Conservation (phyloP, 192 early-diverging fungal genomes). For the Podila epicladia region DNA sequence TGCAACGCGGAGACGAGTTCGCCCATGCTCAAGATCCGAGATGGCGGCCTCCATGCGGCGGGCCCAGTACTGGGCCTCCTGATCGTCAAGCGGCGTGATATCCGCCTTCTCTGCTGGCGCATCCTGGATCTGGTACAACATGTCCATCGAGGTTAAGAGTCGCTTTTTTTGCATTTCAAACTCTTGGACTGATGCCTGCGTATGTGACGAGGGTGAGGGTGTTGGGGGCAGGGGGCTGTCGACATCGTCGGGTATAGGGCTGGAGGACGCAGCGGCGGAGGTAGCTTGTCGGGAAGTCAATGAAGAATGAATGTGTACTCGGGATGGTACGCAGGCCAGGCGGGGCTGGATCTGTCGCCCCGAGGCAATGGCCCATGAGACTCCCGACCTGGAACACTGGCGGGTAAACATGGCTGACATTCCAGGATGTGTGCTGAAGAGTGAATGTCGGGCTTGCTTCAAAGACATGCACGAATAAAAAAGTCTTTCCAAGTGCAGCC, state of each 20-base stretch:
- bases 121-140: conserved; percentile 46
- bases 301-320: too few species aligned
- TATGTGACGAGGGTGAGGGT: not conserved
- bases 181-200: not conserved
- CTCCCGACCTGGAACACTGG: not conserved
- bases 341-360: not conserved
- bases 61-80: conserved; percentile 43
- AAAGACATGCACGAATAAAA: too few species aligned
- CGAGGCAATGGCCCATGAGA: not conserved
- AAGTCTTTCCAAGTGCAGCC: too few species aligned
- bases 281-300: not conserved
- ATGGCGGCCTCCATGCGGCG: conserved; percentile 41
- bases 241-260: not conserved
- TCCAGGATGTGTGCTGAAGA: too few species aligned
- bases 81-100: conserved; percentile 31
- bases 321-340: not conserved
- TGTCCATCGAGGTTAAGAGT: conserved; percentile 39
- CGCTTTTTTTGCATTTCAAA: conserved; percentile 28
- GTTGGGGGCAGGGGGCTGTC: not conserved
- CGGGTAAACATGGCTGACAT: not conserved
- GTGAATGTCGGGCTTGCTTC: too few species aligned
- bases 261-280: not conserved
- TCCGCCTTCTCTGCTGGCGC: conserved; percentile 28
- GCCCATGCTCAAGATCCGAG: conserved; percentile 24
- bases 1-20: conserved; percentile 24